Percentiles rank a stretch among this genome's conserved stretches.
phyloP scores from a whole-genome alignment of 2,329 filamentous ascomycete species.

The Colletotrichum musae region DNA sequence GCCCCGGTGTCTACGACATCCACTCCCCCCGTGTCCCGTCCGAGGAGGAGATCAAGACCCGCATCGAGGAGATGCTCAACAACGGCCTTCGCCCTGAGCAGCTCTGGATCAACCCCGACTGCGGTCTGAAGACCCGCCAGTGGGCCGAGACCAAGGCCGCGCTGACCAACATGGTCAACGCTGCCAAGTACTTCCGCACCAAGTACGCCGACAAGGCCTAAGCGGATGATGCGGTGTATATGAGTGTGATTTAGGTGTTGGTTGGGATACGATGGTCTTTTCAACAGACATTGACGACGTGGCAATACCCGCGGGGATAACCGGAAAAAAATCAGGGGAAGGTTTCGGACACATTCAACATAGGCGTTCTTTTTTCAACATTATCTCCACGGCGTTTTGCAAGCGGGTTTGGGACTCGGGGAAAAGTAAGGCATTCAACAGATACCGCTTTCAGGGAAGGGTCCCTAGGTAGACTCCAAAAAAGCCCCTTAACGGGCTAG shows the following conservation, averaged over 20 bases:
- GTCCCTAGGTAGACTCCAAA: constrained; percentile 39
- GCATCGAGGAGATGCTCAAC: constrained; percentile 97
- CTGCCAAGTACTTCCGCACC: constrained; percentile 95
- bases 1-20: constrained; percentile 99
- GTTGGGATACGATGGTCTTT: constrained; percentile 41
- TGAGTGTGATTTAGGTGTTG: constrained; percentile 42
- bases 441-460: constrained; percentile 42
- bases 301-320: constrained; percentile 43
- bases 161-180: constrained; percentile 96
- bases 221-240: constrained; percentile 32
- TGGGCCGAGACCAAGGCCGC: constrained; percentile 99
- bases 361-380: constrained; percentile 44
- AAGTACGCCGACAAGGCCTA: constrained; percentile 73
- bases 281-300: constrained; percentile 43
- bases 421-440: constrained; percentile 44
- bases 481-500: constrained; percentile 42
- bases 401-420: constrained; percentile 41
- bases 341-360: constrained; percentile 42
- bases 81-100: constrained; percentile 94
- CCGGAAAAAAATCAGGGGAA: constrained; percentile 41
- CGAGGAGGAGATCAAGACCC: constrained; percentile 98
- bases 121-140: constrained; percentile 98
- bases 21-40: constrained; percentile 98
- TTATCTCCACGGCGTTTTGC: constrained; percentile 43
- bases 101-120: constrained; percentile 99